Conservation (phyloP, 768 basidiomycete genomes). For the Mycena vulgaris region DNA sequence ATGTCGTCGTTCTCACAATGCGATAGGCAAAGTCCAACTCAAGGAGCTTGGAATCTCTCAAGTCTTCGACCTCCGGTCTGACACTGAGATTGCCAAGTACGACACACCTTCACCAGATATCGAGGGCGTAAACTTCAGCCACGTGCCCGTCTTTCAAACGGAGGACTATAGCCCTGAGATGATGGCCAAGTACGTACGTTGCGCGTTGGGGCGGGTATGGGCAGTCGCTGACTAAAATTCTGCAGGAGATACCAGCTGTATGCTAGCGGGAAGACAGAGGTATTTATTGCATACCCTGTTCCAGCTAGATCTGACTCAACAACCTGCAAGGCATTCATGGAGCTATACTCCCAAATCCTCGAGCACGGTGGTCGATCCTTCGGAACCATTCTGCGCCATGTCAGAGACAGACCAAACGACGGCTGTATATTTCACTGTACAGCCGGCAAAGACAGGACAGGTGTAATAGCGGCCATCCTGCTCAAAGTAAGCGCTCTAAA, state of each 20-base stretch:
- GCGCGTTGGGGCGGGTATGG: conserved; percentile 36
- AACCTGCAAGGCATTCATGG: conserved; percentile 77
- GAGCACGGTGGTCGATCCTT: conserved; percentile 81
- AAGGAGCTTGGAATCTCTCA: conserved; percentile 74
- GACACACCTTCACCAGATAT: conserved; percentile 75
- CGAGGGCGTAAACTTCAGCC: conserved; percentile 73
- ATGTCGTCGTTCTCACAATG: conserved; percentile 6
- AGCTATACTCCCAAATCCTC: conserved; percentile 75
- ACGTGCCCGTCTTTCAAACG: conserved; percentile 75
- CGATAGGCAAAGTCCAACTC: conserved; percentile 70
- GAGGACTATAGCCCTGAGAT: conserved; percentile 89
- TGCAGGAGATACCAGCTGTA: conserved; percentile 79
- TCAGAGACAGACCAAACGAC: conserved; percentile 77
- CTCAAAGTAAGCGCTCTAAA: conserved; percentile 65
- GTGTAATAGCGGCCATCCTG: conserved; percentile 80
- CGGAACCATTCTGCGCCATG: conserved; percentile 79
- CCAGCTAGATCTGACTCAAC: not conserved
- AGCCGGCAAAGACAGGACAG: conserved; percentile 90
- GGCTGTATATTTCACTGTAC: conserved; percentile 86
- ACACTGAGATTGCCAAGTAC: conserved; percentile 85
- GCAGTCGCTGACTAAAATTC: conserved; percentile 43
- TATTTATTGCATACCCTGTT: conserved; percentile 41
- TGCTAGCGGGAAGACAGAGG: conserved; percentile 86
- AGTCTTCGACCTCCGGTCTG: conserved; percentile 85
- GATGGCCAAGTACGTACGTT: conserved; percentile 85